A percentile compares a stretch with the other conserved stretches of the same genome.
phyloP scores from a whole-genome alignment of 1,139 yeast genomes.

The Debaryomyces sp. region DNA sequence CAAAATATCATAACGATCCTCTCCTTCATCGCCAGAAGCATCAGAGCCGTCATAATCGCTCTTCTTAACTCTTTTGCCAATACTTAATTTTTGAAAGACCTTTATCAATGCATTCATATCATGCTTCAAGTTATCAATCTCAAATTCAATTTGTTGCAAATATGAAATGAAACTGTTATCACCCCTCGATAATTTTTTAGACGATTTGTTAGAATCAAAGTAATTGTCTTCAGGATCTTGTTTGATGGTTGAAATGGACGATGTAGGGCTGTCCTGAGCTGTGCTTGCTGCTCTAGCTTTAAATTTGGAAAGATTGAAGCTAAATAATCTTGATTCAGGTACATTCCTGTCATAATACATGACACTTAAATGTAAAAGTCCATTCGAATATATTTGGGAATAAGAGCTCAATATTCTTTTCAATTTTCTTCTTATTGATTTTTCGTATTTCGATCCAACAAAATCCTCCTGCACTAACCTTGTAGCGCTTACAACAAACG shows the following conservation, averaged over 20 bases:
- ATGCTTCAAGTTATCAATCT: conserved; percentile 34
- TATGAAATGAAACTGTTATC: conserved; percentile 20
- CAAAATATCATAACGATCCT: conserved; percentile 41
- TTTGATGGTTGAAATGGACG: conserved; percentile 20
- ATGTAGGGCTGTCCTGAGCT: conserved; percentile 20
- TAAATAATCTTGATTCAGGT: conserved; percentile 33
- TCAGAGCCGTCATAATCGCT: conserved; percentile 47
- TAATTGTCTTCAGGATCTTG: background rate
- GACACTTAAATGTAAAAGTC: conserved; percentile 53
- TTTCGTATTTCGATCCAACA: conserved; percentile 44
- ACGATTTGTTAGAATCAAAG: background rate
- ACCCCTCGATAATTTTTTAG: background rate
- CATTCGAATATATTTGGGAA: conserved; percentile 63
- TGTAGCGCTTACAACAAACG: conserved; percentile 52
- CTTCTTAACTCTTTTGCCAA: conserved; percentile 33
- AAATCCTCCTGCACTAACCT: conserved; percentile 56
- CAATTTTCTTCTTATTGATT: conserved; percentile 48
- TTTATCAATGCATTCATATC: conserved; percentile 34
- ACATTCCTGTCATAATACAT: conserved; percentile 33
- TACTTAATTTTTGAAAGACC: conserved; percentile 33
- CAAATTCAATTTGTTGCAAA: conserved; percentile 40
- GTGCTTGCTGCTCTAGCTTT: background rate
- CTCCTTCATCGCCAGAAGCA: conserved; percentile 36
- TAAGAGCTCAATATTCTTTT: conserved; percentile 54
- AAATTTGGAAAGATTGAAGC: conserved; percentile 26